Conservation (phyloP, 148 eudicot genomes). For the Gaultheria prostrata region DNA sequence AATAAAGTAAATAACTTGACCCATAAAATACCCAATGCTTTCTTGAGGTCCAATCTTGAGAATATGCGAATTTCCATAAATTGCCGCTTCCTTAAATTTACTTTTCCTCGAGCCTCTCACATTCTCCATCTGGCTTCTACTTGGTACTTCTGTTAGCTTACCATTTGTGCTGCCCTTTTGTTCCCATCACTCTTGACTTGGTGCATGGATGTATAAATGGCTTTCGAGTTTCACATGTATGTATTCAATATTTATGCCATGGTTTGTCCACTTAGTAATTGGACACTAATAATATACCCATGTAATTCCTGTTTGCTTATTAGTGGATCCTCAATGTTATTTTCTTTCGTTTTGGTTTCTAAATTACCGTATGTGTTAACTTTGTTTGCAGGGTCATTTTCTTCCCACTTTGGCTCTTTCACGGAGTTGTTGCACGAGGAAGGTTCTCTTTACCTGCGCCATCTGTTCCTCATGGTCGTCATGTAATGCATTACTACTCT, state of each 20-base stretch:
- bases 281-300: neutral
- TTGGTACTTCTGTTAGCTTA: neutral
- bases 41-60: too few species aligned
- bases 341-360: slow-evolving; percentile 6
- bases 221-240: neutral
- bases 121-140: neutral
- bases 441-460: slow-evolving; percentile 98
- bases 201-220: neutral
- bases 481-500: slow-evolving; percentile 41
- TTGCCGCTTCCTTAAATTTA: too few species aligned
- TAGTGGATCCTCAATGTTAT: neutral
- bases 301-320: neutral
- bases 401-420: slow-evolving; percentile 90
- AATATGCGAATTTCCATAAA: too few species aligned
- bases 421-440: slow-evolving; percentile 89
- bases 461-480: slow-evolving; percentile 86
- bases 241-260: neutral
- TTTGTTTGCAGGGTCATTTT: slow-evolving; percentile 69
- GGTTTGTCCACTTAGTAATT: neutral
- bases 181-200: neutral
- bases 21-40: too few species aligned
- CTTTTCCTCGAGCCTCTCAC: too few species aligned
- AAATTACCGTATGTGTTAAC: slow-evolving; percentile 7
- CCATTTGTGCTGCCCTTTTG: neutral
- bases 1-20: too few species aligned